These are phyloP conservation scores for Vitis rotundifolia DNA, from an alignment of 164 flowering plant genomes.

Conservation along the genomic window DNA sequence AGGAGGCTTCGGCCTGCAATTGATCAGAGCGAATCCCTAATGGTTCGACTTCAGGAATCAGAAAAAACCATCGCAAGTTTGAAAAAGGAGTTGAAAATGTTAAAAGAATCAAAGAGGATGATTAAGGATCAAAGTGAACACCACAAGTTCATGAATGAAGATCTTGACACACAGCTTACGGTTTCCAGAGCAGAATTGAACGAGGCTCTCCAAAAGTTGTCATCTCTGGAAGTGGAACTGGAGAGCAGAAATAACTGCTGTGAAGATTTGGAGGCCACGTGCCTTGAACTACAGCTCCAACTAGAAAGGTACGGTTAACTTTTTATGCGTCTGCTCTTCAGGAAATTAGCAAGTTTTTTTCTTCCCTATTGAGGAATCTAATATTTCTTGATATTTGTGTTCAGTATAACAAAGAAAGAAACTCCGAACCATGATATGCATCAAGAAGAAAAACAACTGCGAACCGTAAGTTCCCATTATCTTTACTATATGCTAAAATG, in stretches of 20 bases:
- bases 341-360: neutral
- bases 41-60: slow-evolving; percentile 25
- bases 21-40: slow-evolving; percentile 11
- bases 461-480: slow-evolving; percentile 26
- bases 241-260: slow-evolving; percentile 23
- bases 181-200: slow-evolving; percentile 24
- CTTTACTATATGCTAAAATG: neutral
- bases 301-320: slow-evolving; percentile 26
- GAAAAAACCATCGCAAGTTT: slow-evolving; percentile 22
- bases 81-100: slow-evolving; percentile 23
- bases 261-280: slow-evolving; percentile 33
- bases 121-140: slow-evolving; percentile 28
- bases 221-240: slow-evolving; percentile 25
- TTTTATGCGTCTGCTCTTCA: neutral
- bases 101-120: slow-evolving; percentile 18
- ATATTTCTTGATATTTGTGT: neutral
- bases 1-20: slow-evolving; percentile 14
- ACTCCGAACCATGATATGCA: slow-evolving; percentile 6
- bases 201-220: slow-evolving; percentile 25
- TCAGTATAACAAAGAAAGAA: slow-evolving; percentile 27
- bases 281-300: slow-evolving; percentile 39
- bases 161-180: slow-evolving; percentile 31
- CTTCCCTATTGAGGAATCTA: neutral
- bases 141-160: slow-evolving; percentile 25
- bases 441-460: slow-evolving; percentile 26